Percentiles rank a stretch among this genome's conserved stretches.
These are phyloP conservation scores for Chiua virens DNA, from an alignment of 768 basidiomycete species.

Conservation along the genomic window DNA sequence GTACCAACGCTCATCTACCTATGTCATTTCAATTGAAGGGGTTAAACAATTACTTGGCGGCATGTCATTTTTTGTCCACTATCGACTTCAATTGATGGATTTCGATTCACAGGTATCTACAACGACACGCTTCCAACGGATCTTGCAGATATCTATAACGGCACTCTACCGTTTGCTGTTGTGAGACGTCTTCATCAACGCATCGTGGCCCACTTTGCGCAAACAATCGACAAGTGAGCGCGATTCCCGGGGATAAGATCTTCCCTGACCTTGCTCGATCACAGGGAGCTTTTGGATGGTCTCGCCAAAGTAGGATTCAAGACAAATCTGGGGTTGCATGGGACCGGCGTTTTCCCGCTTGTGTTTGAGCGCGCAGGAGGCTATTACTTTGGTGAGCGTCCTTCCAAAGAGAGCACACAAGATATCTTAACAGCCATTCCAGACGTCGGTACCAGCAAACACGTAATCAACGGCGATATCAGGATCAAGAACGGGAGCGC, in stretches of 20 bases:
- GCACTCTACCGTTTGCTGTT: constrained; percentile 16
- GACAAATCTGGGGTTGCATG: constrained; percentile 35
- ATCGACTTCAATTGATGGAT: not conserved
- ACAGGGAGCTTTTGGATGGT: constrained; percentile 38
- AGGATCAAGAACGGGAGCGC: constrained; percentile 47
- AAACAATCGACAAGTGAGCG: constrained; percentile 29
- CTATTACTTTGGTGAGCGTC: constrained; percentile 38
- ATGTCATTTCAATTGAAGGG: constrained; percentile 14
- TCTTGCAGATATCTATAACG: constrained; percentile 17
- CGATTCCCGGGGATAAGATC: too few relatives aligned
- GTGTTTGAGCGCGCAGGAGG: constrained; percentile 34
- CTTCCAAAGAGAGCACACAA: too few relatives aligned
- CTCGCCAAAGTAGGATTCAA: constrained; percentile 40
- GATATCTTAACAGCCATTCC: not conserved
- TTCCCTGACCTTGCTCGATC: not conserved
- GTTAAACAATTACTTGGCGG: constrained; percentile 9
- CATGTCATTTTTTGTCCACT: not conserved
- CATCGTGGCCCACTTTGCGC: constrained; percentile 9
- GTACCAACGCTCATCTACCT: constrained; percentile 27
- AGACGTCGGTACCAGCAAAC: constrained; percentile 43
- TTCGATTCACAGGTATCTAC: constrained; percentile 7
- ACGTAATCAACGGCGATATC: constrained; percentile 48
- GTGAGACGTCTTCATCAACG: constrained; percentile 23
- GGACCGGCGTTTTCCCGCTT: constrained; percentile 32
- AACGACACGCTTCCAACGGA: constrained; percentile 24